Conservation (phyloP, 148 eudicot species). For the Polygonum aviculare region DNA sequence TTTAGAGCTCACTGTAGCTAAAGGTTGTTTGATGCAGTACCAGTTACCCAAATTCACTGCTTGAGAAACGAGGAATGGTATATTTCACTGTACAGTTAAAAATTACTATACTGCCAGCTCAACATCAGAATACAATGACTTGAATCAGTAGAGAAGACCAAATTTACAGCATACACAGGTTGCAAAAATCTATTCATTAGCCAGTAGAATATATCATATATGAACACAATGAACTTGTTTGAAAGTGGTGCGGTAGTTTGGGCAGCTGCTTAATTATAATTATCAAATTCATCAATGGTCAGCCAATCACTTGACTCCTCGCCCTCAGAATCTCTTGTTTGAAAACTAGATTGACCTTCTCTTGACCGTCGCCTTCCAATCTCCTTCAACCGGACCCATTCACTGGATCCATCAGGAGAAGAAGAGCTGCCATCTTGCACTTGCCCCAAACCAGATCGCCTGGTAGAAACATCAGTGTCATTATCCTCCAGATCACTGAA, state of each 20-base stretch:
- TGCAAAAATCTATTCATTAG: not conserved
- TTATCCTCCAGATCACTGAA: conserved; percentile 72
- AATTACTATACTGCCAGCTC: not conserved
- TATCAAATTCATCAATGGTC: conserved; percentile 55
- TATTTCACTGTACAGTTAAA: no score
- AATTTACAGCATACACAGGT: not conserved
- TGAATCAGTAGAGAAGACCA: not conserved
- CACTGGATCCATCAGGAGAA: conserved; percentile 37
- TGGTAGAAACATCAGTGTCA: conserved; percentile 29
- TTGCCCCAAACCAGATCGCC: conserved; percentile 13
- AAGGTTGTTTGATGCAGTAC: no score
- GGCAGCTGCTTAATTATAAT: conserved; percentile 20
- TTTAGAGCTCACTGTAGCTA: no score
- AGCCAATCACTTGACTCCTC: conserved; percentile 67
- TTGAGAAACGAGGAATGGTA: no score
- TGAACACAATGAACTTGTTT: not conserved
- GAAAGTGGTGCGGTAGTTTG: not conserved
- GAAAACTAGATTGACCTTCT: conserved; percentile 18
- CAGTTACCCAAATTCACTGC: no score
- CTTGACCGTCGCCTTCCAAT: conserved; percentile 3
- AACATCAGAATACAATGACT: not conserved
- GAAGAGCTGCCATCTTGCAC: conserved; percentile 20
- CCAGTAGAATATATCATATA: not conserved
- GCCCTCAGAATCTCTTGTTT: conserved; percentile 42
- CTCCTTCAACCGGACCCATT: conserved; percentile 44